These are phyloP conservation scores for Zymoseptoria passerinii DNA, from an alignment of 2,329 filamentous ascomycete genomes.

Conservation along the genomic window DNA sequence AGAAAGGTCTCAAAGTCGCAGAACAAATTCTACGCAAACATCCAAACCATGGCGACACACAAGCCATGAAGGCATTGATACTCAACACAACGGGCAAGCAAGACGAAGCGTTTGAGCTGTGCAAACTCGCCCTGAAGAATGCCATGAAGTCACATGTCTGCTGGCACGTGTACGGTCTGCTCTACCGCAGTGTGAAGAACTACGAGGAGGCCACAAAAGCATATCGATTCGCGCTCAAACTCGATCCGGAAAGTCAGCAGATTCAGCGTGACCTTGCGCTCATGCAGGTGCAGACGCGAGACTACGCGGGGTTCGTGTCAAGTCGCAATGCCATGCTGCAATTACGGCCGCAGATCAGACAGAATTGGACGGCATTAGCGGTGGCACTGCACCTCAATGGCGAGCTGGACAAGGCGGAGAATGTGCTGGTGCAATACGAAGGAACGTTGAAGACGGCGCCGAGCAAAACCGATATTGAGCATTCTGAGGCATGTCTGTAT, in stretches of 20 bases:
- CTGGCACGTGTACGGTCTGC: slow-evolving; percentile 96
- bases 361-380: slow-evolving; percentile 97
- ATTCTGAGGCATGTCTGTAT: slow-evolving; percentile 89
- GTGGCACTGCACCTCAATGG: slow-evolving; percentile 89
- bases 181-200: slow-evolving; percentile 92
- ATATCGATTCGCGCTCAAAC: slow-evolving; percentile 86
- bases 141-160: slow-evolving; percentile 99
- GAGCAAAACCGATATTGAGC: slow-evolving; percentile 72
- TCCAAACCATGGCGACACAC: slow-evolving; percentile 93
- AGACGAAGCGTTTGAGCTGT: slow-evolving; percentile 87
- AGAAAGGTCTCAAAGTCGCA: slow-evolving; percentile 80
- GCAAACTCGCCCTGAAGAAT: slow-evolving; percentile 83
- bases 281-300: slow-evolving; percentile 91
- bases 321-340: slow-evolving; percentile 84
- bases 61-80: slow-evolving; percentile 98
- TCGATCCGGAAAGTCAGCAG: slow-evolving; percentile 89
- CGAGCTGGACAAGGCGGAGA: slow-evolving; percentile 77
- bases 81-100: slow-evolving; percentile 86
- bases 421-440: slow-evolving; percentile 84
- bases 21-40: slow-evolving; percentile 94
- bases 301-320: slow-evolving; percentile 87
- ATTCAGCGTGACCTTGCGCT: slow-evolving; percentile 91
- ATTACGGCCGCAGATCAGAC: slow-evolving; percentile 68
- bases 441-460: slow-evolving; percentile 80
- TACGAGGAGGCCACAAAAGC: slow-evolving; percentile 99